Evolutionary conservation across 1,284 basidiomycete species (phyloP), one percentile per base, ranked within the genome.

Genomic region (Anthracocystis walkeri): DNA sequence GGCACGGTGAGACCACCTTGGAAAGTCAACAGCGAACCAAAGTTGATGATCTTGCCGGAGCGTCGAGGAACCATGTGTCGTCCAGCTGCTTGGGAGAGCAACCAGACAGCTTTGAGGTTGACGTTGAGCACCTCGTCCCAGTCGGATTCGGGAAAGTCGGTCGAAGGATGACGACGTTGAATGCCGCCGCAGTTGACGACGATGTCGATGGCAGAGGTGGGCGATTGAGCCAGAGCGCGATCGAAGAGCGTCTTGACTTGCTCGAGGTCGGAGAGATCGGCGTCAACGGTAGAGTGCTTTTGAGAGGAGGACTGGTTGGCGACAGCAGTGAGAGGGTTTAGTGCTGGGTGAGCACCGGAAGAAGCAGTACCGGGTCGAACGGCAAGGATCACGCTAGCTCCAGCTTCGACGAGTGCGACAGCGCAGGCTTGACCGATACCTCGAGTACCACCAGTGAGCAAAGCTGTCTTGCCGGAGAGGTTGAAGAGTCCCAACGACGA

Each of bases 141-240:
- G 85, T 95, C 92, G 51, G 87, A 85, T 85, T 96, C 94, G 41
- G 90, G 87, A 85, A 97, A 97, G 79, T 90, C 89, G 78, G 93
- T 90, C 45, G 79, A 67, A 2, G 76, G 70, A 41, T 72, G 67
- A 8, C 79, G 67, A 20, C 79, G 55, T 86, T 97, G 94, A 80
- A 97, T 97, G 52, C 95, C 95, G 60, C 93, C 95, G 85, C 94
- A 97, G 86, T 97, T 96, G 85, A 97, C 90, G 51, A 97, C 89
- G 77, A 97, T 89, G 85, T 97, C 91, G 75, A 97, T 91, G 60
- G 90, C 74, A 7, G 86, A 86, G 10, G 61, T 53, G 46, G 87
- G 89, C 87, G 91, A 89, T 65, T 88, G 86, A 52, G 89, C 86
- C 20, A 91, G 87, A 27, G 93, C 92, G 29, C 81, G 78, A 25